Percentiles rank a stretch among this genome's conserved stretches.
Evolutionary conservation across 257 asterid species (phyloP).

Genomic region (Solanum okadae): DNA sequence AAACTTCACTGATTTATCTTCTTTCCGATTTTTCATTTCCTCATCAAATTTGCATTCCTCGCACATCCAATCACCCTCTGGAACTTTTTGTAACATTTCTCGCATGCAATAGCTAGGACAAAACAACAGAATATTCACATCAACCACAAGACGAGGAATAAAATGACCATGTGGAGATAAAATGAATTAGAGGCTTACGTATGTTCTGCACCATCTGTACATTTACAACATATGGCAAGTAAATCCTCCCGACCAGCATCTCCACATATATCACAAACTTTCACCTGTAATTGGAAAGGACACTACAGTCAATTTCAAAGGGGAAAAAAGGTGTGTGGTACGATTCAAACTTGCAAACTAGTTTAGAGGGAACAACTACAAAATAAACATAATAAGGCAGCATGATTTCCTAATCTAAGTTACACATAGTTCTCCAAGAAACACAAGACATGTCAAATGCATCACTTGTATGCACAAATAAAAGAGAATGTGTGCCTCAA

Average conservation of each 20-base stretch:
- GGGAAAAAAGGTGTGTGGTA: background rate
- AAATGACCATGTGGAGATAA: background rate
- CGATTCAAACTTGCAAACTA: background rate
- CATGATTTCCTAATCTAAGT: background rate
- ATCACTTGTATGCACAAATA: background rate
- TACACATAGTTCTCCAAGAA: background rate
- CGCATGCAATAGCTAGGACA: constrained; percentile 87
- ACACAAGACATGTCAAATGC: background rate
- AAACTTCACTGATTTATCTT: constrained; percentile 27
- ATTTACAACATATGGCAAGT: constrained; percentile 81
- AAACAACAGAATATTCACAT: constrained; percentile 6
- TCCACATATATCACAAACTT: constrained; percentile 97
- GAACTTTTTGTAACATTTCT: constrained; percentile 52
- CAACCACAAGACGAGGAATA: background rate
- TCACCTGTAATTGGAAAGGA: constrained; percentile 47
- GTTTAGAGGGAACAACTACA: background rate
- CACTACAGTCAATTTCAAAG: background rate
- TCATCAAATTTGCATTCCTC: constrained; percentile 72
- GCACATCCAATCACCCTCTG: constrained; percentile 86
- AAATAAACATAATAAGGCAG: background rate
- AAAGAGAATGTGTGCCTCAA: background rate
- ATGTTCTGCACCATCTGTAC: constrained; percentile 97
- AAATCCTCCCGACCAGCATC: constrained; percentile 87
- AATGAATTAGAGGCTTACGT: constrained; percentile 42
- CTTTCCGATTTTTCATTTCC: constrained; percentile 31